Percentiles rank a stretch among this genome's conserved stretches.
Conservation (phyloP, 1,284 basidiomycete species). For the Trametes sp. region DNA sequence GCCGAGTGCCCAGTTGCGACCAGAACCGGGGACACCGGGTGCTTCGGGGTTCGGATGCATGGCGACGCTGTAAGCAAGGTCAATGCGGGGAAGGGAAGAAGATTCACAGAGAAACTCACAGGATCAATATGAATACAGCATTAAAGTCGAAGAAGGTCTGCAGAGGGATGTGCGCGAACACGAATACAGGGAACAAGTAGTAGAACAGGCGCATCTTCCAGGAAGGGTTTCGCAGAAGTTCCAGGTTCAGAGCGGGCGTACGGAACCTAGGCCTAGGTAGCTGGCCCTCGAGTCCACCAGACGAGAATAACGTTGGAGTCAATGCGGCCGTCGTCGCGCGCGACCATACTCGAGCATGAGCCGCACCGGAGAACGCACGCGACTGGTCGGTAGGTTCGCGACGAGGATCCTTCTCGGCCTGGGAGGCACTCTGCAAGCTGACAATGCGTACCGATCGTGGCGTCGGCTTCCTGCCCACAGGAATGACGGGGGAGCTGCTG, state of each 20-base stretch:
- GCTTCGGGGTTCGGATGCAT: slow-evolving; percentile 73
- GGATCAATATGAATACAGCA: slow-evolving; percentile 75
- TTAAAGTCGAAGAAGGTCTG: slow-evolving; percentile 87
- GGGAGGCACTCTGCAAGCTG: slow-evolving; percentile 60
- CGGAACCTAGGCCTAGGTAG: slow-evolving; percentile 68
- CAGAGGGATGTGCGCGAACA: slow-evolving; percentile 73
- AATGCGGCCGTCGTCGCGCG: slow-evolving; percentile 61
- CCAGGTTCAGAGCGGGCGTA: slow-evolving; percentile 66
- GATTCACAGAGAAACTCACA: slow-evolving; percentile 73
- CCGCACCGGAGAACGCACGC: slow-evolving; percentile 45
- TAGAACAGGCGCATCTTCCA: slow-evolving; percentile 64
- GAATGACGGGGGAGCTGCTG: slow-evolving; percentile 38
- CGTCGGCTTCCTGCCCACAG: slow-evolving; percentile 74
- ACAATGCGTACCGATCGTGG: slow-evolving; percentile 82
- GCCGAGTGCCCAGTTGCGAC: slow-evolving; percentile 78
- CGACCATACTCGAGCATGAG: slow-evolving; percentile 60
- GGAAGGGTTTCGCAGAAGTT: slow-evolving; percentile 69
- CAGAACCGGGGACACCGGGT: slow-evolving; percentile 70
- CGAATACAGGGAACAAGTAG: slow-evolving; percentile 69
- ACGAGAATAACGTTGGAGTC: slow-evolving; percentile 54
- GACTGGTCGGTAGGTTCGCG: slow-evolving; percentile 63
- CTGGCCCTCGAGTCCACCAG: slow-evolving; percentile 42
- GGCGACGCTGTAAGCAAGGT: slow-evolving; percentile 57
- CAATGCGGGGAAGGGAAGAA: slow-evolving; percentile 23
- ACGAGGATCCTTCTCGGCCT: slow-evolving; percentile 45